Evolutionary conservation across 495 filamentous ascomycete species (phyloP), one percentile per base, ranked within the genome.

Genomic region (Rostrohypoxylon terebratum): DNA sequence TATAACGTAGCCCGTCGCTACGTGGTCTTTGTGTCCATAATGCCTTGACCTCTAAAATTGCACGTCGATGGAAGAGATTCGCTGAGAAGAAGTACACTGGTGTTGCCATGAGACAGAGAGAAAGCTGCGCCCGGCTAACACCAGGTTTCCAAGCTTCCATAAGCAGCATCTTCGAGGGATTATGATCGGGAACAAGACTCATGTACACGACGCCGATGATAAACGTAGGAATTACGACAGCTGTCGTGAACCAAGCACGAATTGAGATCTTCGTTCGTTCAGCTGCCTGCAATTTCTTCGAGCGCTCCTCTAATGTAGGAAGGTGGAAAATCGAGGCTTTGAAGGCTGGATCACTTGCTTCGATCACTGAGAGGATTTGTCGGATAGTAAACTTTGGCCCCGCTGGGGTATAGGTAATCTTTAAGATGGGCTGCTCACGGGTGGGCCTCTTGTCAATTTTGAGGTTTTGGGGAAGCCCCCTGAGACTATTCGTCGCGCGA

Each of bases 131-230:
- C 23, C 94, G 90, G 60, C 87, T 90, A 66, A 94, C 91, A 60
- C 89, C 89, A 2, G 93, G 91, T 10, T 82, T 85, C 90, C 92
- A 93, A 2, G 89, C 86, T 54, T 86, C 72, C 85, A 92, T 93
- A 36, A 98, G 77, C 73, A 87, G 93, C 53, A 77, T 76, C 44
- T 89, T 88, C 14, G 81, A 81, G 0, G 77, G 31, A 68, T 94
- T 87, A 9, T 83, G 73, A 1, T 83, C 71, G 0, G 90, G 82
- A 0, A 97, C 87, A 0, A 98, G 86, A 58, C 84, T 91, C 94
- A 97, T 98, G 81, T 90, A 97, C 4, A 98, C 88, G 69, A 98
- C 92, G 1, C 95, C 95, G 65, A 98, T 91, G 36, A 96, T 76
- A 74, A 98, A 94, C 0, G 94, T 93, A 16, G 95, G 96, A 40